Evolutionary conservation across 176 grass and related monocot genomes (phyloP), one percentile per base, ranked within the genome.

Genomic region (Ensete glaucum): DNA sequence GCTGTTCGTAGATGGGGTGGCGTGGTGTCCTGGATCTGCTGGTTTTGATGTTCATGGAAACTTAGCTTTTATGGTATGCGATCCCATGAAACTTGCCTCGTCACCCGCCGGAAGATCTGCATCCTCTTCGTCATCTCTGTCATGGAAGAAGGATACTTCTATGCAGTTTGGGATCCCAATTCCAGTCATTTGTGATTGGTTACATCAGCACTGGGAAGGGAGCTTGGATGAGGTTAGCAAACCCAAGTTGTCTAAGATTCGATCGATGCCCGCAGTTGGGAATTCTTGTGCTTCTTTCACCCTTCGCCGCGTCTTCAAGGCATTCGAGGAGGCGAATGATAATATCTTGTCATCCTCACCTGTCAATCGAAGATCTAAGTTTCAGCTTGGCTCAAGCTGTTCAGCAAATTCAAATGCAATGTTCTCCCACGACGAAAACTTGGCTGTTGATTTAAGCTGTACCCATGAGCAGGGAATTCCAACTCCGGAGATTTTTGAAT

Each of bases 171-270:
- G 92, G 29, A 86, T 96, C 21, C 92, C 92, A 0, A 85, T 90
- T 76, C 77, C 89, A 19, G 87, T 96, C 34, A 86, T 92, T 21
- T 96, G 92, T 16, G 87, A 96, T 88, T 96, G 92, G 92, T 57
- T 96, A 66, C 78, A 92, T 80, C 92, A 96, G 85, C 92, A 96
- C 68, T 96, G 92, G 92, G 81, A 90, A 62, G 92, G 92, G 10
- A 92, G 71, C 60, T 82, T 96, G 77, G 92, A 96, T 54, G 92
- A 96, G 81, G 89, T 96, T 80, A 90, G 76, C 76, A 96, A 96
- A 57, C 92, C 87, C 58, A 89, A 92, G 68, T 81, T 96, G 58
- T 85, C 87, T 76, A 84, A 86, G 27, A 79, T 87, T 64, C 81
- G 82, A 76, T 80, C 93, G 81, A 81, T 88, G 78, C 81, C 90